Percentiles rank a stretch among this genome's conserved stretches.
phyloP scores from a whole-genome alignment of 345 rosid species.

The Ceriops decandra region DNA sequence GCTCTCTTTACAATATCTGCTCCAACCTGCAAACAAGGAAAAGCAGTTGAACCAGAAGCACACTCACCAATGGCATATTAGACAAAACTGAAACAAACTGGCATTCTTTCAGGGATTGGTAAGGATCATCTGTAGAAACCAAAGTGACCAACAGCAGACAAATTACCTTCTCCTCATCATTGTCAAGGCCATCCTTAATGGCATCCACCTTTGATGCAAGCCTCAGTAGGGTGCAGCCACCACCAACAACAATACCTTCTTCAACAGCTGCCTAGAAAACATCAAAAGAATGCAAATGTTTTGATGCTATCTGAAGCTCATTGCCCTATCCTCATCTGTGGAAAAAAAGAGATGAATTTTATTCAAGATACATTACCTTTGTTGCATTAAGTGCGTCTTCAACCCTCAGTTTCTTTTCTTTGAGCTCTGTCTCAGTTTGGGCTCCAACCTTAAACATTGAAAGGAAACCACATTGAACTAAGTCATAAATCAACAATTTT shows the following conservation, averaged over 20 bases:
- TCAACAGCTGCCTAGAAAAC: conserved; percentile 43
- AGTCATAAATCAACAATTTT: neutral
- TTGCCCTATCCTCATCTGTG: neutral
- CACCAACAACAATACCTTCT: conserved; percentile 48
- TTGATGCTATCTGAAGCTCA: neutral
- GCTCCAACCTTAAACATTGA: conserved; percentile 30
- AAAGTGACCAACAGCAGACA: neutral
- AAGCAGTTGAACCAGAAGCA: neutral
- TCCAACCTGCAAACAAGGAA: conserved; percentile 55
- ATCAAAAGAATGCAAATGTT: neutral
- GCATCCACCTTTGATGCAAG: conserved; percentile 31
- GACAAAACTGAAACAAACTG: neutral
- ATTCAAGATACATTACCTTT: conserved; percentile 44
- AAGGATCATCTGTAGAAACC: neutral
- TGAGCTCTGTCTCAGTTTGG: conserved; percentile 49
- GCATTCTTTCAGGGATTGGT: neutral
- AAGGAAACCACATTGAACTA: too few species aligned
- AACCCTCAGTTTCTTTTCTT: conserved; percentile 94
- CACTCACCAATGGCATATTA: neutral
- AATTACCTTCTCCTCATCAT: conserved; percentile 86
- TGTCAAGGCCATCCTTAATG: conserved; percentile 60
- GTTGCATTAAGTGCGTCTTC: conserved; percentile 99
- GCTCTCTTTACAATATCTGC: conserved; percentile 94
- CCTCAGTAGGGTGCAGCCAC: conserved; percentile 54
- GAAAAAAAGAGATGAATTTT: neutral